Evolutionary conservation across 192 early-diverging fungal genomes (phyloP).

Genomic region (Coemansia sp.): DNA sequence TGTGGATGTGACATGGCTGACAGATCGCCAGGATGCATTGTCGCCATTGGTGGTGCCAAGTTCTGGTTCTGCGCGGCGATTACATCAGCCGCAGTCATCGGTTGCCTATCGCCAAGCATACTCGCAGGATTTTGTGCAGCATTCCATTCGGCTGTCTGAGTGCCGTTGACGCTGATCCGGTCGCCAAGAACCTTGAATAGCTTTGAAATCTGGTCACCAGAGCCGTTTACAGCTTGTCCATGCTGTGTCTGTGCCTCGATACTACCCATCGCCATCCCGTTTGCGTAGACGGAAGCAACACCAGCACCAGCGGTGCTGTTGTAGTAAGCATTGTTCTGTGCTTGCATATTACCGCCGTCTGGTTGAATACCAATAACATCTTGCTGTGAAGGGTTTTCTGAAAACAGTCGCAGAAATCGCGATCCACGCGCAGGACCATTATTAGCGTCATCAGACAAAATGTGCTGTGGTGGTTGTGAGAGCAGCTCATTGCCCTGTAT

Average conservation of each 20-base stretch:
- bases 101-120: neutral
- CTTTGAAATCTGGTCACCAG: constrained; percentile 41
- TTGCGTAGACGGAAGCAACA: constrained; percentile 1
- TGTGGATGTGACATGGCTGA: constrained; percentile 6
- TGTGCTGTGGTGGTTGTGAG: neutral
- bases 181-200: constrained; percentile 51
- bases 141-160: neutral
- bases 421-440: constrained; percentile 27
- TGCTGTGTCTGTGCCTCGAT: neutral
- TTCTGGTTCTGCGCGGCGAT: neutral
- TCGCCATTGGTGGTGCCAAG: neutral
- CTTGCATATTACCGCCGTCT: neutral
- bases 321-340: neutral
- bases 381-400: constrained; percentile 17
- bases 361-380: neutral
- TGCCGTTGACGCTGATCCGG: constrained; percentile 37
- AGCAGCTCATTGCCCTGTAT: neutral
- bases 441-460: neutral
- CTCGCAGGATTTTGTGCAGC: neutral
- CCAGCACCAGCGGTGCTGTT: neutral
- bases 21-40: neutral
- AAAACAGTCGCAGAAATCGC: constrained; percentile 48
- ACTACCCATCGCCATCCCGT: neutral
- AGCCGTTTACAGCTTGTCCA: neutral
- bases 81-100: neutral